A percentile compares a stretch with the other conserved stretches of the same genome.
Evolutionary conservation across 2,329 filamentous ascomycete genomes (phyloP).

Genomic region (Penicillium sp.): DNA sequence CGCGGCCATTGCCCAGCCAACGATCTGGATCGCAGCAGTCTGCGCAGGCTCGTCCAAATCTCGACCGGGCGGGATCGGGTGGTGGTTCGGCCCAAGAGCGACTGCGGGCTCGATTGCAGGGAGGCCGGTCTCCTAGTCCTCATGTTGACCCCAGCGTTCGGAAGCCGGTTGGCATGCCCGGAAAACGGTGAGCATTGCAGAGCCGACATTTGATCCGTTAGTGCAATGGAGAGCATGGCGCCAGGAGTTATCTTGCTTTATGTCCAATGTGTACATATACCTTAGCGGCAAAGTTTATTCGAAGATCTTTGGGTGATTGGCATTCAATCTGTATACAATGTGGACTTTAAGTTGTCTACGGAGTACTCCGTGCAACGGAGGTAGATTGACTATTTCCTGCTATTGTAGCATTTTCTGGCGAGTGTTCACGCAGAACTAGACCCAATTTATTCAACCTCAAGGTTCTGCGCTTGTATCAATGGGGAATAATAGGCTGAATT

Average conservation of each 20-base stretch:
- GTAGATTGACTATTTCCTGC: no score
- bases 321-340: neutral
- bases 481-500: no score
- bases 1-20: conserved; percentile 69
- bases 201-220: conserved; percentile 6
- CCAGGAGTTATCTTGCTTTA: conserved; percentile 14
- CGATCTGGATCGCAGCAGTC: conserved; percentile 72
- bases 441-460: no score
- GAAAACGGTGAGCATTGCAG: conserved; percentile 15
- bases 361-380: no score
- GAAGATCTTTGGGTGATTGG: neutral
- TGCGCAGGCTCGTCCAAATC: conserved; percentile 33
- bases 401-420: no score
- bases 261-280: conserved; percentile 8
- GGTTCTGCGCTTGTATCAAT: no score
- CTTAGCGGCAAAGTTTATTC: neutral
- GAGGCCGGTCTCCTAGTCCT: conserved; percentile 41
- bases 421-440: no score
- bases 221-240: conserved; percentile 23
- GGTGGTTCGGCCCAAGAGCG: conserved; percentile 68
- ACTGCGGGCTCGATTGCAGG: conserved; percentile 75
- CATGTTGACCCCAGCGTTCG: conserved; percentile 33
- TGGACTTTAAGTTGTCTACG: no score
- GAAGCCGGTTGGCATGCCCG: conserved; percentile 34
- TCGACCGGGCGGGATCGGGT: conserved; percentile 30